Evolutionary conservation across 2,329 filamentous ascomycete species (phyloP).

Genomic region (Colletotrichum eremochloae): DNA sequence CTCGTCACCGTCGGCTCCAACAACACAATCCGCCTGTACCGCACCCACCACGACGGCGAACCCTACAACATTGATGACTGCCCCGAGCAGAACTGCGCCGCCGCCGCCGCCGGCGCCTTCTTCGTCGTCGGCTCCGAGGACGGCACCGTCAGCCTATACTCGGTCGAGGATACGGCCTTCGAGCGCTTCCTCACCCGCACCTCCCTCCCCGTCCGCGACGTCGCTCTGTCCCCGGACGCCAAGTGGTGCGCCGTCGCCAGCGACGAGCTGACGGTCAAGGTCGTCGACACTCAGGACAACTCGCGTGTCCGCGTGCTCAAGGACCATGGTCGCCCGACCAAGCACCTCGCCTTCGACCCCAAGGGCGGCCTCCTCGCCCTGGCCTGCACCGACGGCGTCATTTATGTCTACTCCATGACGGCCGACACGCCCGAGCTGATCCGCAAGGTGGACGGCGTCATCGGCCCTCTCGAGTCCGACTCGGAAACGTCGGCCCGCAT

Average conservation of each 20-base stretch:
- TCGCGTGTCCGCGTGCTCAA: slow-evolving; percentile 81
- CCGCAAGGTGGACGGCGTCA: slow-evolving; percentile 87
- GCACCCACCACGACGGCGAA: slow-evolving; percentile 91
- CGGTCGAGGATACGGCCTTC: slow-evolving; percentile 79
- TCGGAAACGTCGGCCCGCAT: slow-evolving; percentile 80
- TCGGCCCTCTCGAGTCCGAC: slow-evolving; percentile 82
- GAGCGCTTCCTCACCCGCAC: slow-evolving; percentile 87
- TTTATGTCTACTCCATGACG: slow-evolving; percentile 90
- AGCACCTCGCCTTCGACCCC: slow-evolving; percentile 90
- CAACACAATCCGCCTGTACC: slow-evolving; percentile 93
- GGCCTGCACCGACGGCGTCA: slow-evolving; percentile 87
- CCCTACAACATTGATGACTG: slow-evolving; percentile 93
- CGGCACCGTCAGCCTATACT: slow-evolving; percentile 95
- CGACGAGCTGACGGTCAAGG: slow-evolving; percentile 91
- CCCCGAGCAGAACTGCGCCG: slow-evolving; percentile 85
- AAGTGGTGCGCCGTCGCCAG: slow-evolving; percentile 96
- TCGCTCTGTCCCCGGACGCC: slow-evolving; percentile 84
- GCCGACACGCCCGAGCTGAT: slow-evolving; percentile 85
- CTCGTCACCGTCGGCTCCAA: slow-evolving; percentile 94
- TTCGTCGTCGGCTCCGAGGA: slow-evolving; percentile 94
- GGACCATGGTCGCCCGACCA: slow-evolving; percentile 88
- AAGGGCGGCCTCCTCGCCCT: slow-evolving; percentile 81
- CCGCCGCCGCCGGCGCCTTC: slow-evolving; percentile 81
- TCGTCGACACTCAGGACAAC: slow-evolving; percentile 87
- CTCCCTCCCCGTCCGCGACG: slow-evolving; percentile 87